Evolutionary conservation across 1,284 basidiomycete genomes (phyloP).

Genomic region (Melampsora americana): DNA sequence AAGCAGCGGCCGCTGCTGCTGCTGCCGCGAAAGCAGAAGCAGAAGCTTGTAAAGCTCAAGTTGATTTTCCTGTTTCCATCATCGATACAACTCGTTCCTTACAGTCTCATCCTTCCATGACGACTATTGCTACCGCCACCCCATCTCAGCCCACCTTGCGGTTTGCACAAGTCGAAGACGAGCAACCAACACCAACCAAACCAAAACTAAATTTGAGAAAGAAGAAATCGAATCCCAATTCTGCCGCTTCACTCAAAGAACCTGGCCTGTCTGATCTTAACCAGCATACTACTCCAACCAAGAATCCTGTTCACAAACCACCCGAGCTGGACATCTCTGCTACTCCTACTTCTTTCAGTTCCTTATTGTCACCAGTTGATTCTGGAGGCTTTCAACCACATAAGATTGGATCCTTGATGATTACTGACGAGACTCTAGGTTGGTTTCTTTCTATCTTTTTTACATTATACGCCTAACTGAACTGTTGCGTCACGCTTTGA

Average conservation of each 20-base stretch:
- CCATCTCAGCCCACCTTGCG: background rate
- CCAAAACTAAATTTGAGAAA: constrained; percentile 9
- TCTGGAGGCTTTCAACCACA: constrained; percentile 25
- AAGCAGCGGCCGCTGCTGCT: constrained; percentile 59
- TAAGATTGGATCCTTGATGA: constrained; percentile 46
- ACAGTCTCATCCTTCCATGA: too few species aligned
- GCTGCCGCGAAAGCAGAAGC: constrained; percentile 58
- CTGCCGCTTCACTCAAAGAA: background rate
- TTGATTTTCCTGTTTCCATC: background rate
- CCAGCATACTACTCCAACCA: background rate
- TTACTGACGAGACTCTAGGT: constrained; percentile 51
- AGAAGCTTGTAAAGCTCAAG: constrained; percentile 51
- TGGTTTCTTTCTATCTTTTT: constrained; percentile 14
- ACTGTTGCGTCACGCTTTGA: background rate
- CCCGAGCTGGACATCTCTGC: background rate
- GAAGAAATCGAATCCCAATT: background rate
- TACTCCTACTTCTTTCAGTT: background rate
- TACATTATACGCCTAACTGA: background rate
- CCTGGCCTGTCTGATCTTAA: background rate
- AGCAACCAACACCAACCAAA: constrained; percentile 12
- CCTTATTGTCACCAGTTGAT: background rate
- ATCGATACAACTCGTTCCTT: background rate
- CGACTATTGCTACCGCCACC: background rate
- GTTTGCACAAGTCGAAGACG: background rate
- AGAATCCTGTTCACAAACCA: too few species aligned